Evolutionary conservation across 1,284 basidiomycete species (phyloP), one percentile per base, ranked within the genome.

Genomic region (Leccinum subrobustum): DNA sequence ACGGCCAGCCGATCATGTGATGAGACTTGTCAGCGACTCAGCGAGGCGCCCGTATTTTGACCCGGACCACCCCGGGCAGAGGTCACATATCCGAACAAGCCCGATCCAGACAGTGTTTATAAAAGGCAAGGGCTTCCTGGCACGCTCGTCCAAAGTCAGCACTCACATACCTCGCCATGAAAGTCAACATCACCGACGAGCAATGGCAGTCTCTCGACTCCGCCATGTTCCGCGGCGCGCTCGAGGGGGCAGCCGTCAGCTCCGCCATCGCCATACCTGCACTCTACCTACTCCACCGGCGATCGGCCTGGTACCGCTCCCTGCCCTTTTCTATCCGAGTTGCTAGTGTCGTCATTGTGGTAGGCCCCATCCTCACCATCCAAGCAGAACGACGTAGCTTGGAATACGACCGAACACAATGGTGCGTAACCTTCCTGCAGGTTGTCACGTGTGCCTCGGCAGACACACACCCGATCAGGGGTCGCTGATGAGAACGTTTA

Each of bases 341-440:
- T 0, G 82, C 95, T n/a, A 88, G 89, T 20, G 79, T 85, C 23
- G 81, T 94, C 58, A 79, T 90, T 53, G 66, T 92, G 64, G 80
- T 87, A 59, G 85, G 91, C 1, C 93, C 92, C 0, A 72, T 82
- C 35, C 81, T 91, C 50, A 84, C 88, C 25, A 91, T 96, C 59
- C 82, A 85, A 59, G 94, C 91, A 9, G 95, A 97, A 73, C 85
- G 89, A 25, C 87, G 91, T 1, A 87, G 91, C 47, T 79, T 92
- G 57, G 82, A 85, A 54, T 95, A 85, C 68, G 91, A 94, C 62
- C 77, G 81, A 66, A 77, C 78, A n/a, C 60, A 12, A 47, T 69
- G 68, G 68, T 71, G 1, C 4, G 68, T 31, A 23, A 1, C 3
- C 1, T 14, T 47, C 44, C n/a, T 47, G 16, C 16, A 14, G 7